These are phyloP conservation scores for Cercophora newfieldiana DNA, from an alignment of 495 filamentous ascomycete species.

Conservation along the genomic window DNA sequence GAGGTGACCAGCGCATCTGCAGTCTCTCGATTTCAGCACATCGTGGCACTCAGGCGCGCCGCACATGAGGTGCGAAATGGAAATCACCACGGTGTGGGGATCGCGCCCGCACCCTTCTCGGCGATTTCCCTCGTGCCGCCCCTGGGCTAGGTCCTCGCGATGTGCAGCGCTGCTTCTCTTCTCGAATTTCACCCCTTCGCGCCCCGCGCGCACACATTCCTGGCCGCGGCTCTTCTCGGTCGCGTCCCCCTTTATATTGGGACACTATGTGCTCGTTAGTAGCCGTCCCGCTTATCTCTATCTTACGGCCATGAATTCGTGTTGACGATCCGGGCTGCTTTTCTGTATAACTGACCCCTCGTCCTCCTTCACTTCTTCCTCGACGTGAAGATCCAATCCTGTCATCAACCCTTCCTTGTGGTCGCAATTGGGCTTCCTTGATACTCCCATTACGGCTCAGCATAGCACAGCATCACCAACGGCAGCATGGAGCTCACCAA, in stretches of 20 bases:
- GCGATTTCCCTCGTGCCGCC: constrained; percentile 19
- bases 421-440: too few species aligned
- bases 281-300: constrained; percentile 22
- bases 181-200: constrained; percentile 12
- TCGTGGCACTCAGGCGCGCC: not conserved
- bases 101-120: constrained; percentile 6
- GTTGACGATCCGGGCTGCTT: constrained; percentile 19
- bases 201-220: constrained; percentile 24
- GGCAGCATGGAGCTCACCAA: constrained; percentile 22
- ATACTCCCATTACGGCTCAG: not conserved
- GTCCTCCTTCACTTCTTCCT: constrained; percentile 23
- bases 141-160: constrained; percentile 12
- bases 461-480: not conserved
- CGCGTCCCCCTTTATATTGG: constrained; percentile 31
- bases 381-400: constrained; percentile 20
- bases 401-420: constrained; percentile 13
- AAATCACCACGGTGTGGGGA: not conserved
- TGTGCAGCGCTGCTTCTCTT: not conserved
- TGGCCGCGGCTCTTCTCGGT: constrained; percentile 18
- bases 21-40: not conserved
- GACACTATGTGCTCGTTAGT: constrained; percentile 25
- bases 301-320: constrained; percentile 16
- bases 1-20: not conserved
- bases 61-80: constrained; percentile 4
- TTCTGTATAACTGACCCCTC: constrained; percentile 27